Evolutionary conservation across 2,329 filamentous ascomycete species (phyloP), one percentile per base, ranked within the genome.

Genomic region (Sporothrix brunneoviolacea): DNA sequence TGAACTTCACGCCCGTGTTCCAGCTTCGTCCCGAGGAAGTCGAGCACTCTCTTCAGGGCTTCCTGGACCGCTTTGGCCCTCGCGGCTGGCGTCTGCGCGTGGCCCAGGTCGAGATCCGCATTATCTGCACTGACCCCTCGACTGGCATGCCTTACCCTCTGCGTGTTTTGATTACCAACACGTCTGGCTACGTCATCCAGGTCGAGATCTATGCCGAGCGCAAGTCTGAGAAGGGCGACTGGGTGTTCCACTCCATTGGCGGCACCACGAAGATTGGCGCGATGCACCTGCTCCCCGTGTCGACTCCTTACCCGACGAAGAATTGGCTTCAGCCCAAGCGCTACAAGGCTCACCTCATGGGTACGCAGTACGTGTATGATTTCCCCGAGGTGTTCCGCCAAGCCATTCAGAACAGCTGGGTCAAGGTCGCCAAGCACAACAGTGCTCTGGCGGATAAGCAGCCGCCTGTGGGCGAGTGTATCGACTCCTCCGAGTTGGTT

Each of bases 381-480:
- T 98, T 98, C 85, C 93, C 93, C 27, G 93, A 98, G 77, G 83
- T 98, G 43, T 98, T 98, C 86, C 83, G 93, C 64, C 93, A 97
- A 71, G 90, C 93, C 39, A 89, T 95, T 65, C 90, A 96, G 74
- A 96, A 96, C 77, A 87, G 82, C 70, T 98, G 93, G 93, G 72
- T 75, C 64, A 84, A 84, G 67, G 82, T 83, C 51, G 77, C 87
- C 57, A 82, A 83, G 66, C 83, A 84, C 65, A 83, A 91, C 62
- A 77, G 88, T 10, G 74, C 77, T 18, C 73, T 96, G 54, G 81
- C 82, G 44, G 82, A 89, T 37, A 89, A 89, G 74, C 86, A 91
- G 68, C 93, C 93, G 30, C 78, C 84, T 48, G 77, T 83, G 62
- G 91, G 91, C 60, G 90, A 95, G 60, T 97, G 93, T 73, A 88